Conservation (phyloP, 441 rosid genomes). For the Mallotus japonicus region DNA sequence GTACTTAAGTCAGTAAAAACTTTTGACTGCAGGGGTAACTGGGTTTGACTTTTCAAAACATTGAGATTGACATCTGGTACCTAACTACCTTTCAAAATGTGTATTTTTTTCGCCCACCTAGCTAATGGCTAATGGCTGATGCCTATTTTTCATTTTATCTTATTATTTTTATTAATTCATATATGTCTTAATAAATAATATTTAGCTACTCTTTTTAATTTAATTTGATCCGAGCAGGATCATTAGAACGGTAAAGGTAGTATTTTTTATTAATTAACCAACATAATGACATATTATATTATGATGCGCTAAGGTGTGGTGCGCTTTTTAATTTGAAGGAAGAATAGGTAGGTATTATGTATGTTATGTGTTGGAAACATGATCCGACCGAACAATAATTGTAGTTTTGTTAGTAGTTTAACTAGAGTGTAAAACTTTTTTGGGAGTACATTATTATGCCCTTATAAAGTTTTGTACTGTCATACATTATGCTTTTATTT, state of each 20-base stretch:
- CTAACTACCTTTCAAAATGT: not conserved
- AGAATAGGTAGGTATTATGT: not conserved
- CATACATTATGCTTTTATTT: slow-evolving; percentile 3
- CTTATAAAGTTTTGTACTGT: slow-evolving; percentile 29
- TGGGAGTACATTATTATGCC: slow-evolving; percentile 6
- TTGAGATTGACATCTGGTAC: slow-evolving; percentile 25
- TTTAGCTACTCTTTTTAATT: too few species aligned
- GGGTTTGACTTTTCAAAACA: slow-evolving; percentile 39
- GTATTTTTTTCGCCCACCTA: not conserved
- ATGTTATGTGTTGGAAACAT: not conserved
- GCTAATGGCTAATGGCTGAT: not conserved
- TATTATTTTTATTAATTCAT: not conserved
- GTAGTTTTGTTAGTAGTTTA: slow-evolving; percentile 2
- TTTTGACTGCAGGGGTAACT: slow-evolving; percentile 13
- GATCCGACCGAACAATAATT: slow-evolving; percentile 17
- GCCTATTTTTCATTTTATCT: not conserved
- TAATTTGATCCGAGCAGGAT: too few species aligned
- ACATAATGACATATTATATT: too few species aligned
- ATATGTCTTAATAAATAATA: too few species aligned
- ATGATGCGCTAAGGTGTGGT: not conserved
- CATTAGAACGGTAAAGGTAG: too few species aligned
- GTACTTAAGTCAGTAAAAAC: not conserved
- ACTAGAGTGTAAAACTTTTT: slow-evolving; percentile 18
- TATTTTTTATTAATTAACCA: too few species aligned
- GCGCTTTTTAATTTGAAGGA: not conserved